phyloP scores from a whole-genome alignment of 257 asterid genomes.

The Forsythia viridissima region DNA sequence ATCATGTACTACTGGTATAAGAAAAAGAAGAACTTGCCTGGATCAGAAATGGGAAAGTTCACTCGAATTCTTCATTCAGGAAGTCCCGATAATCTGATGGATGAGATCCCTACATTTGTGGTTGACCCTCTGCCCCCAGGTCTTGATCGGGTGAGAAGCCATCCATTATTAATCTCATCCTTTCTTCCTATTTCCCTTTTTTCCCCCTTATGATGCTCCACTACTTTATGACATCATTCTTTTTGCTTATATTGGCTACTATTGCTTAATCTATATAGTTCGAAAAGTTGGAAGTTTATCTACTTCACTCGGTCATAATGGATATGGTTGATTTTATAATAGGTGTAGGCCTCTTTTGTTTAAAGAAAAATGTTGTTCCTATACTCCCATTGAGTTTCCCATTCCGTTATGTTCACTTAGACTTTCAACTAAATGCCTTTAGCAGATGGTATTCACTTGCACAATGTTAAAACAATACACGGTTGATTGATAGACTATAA shows the following conservation, averaged over 20 bases:
- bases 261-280: not conserved
- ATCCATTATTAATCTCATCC: not conserved
- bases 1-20: slow-evolving; percentile 62
- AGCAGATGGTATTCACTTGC: not conserved
- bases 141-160: slow-evolving; percentile 49
- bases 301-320: not conserved
- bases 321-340: not conserved
- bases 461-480: not conserved
- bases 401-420: not conserved
- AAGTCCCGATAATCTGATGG: slow-evolving; percentile 61
- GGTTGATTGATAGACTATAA: not conserved
- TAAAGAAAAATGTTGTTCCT: too few relatives aligned
- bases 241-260: not conserved
- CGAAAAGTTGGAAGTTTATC: not conserved
- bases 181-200: not conserved
- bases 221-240: not conserved
- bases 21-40: slow-evolving; percentile 50
- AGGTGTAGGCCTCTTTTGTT: not conserved
- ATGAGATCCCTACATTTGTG: slow-evolving; percentile 65
- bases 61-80: slow-evolving; percentile 70
- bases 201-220: not conserved
- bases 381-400: not conserved
- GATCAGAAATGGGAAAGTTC: slow-evolving; percentile 63
- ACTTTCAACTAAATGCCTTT: not conserved
- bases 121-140: slow-evolving; percentile 67